Base-by-base conservation (phyloP, 2,329 filamentous ascomycete species). In the Cercospora brassicicola region DNA sequence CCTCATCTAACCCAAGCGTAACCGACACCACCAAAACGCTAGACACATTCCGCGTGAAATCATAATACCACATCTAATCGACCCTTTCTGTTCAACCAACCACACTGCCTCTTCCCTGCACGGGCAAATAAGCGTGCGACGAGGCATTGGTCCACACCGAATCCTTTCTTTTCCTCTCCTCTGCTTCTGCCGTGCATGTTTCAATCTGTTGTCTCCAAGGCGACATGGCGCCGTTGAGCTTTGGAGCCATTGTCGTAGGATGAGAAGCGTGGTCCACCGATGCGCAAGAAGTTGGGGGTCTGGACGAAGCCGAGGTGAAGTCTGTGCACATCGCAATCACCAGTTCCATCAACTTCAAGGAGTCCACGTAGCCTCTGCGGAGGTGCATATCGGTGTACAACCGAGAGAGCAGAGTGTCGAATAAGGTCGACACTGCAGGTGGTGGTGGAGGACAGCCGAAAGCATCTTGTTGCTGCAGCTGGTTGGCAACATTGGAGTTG, bases 271-370 rank as follows among this genome's bases (percentile, higher is more conserved):
- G 18, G 23, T 13, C 48, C 18, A 18, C 48, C 0, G 48, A 11
- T 39, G 36, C 4, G 36, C 36, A 39, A 53, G 28, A 57, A 13
- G 55, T 18, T 11, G 55, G 13, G n/a, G 31, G 15, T 11, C 30
- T 7, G 26, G n/a, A 18, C 20, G 55, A 36, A 18, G 31, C 13
- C 6, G 55, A 18, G 23, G 53, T 26, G 4, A 64, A 64, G 31
- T 64, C 62, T 10, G 62, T 64, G 18, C 62, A 64, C 62, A 64
- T 64, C 0, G 51, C 62, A 13, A 56, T 64, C 3, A 64, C 36
- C 31, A 64, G 9, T 33, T 64, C 30, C 13, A 57, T 42, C 33
- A 64, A 20, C 15, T 64, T 64, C 20, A 33, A n/a, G 9, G 30
- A 56, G 3, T 64, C 62, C 20, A 64, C 62, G 26, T 64, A 48